Base-by-base conservation (phyloP, 2,329 filamentous ascomycete species). In the Trichothecium roseum region DNA sequence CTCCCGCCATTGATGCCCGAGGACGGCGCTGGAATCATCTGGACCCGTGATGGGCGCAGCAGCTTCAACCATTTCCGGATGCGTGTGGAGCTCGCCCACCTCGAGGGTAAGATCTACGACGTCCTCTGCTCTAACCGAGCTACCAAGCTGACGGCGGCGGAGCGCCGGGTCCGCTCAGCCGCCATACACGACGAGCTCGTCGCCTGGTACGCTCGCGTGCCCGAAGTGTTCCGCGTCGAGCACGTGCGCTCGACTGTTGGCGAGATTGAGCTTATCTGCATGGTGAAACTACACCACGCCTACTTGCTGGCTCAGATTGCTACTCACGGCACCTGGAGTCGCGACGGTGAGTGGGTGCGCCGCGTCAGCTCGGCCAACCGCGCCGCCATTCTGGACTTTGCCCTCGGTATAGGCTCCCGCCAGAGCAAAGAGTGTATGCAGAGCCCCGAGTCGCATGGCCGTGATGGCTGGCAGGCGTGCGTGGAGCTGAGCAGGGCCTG, bases 81-180 rank as follows among this genome's bases (percentile, higher is more conserved):
- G n/a, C 52, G 59, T 2, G 50, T 63, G 3, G 57, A 62, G 31
- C 51, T 66, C 3, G 55, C 57, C 1, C 55, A 62, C 26, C 51
- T 66, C 6, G 41, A 64, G 18, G 62, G 62, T 15, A 57, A 55
- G 32, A 50, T 63, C 0, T 64, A 62, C 31, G 60, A 66, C 22
- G 48, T 53, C 8, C 44, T 66, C 2, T 59, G 60, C 38, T 53
- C 52, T 1, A 54, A 53, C 35, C 42, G 48, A 2, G 43, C 50
- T 2, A 39, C 28, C 31, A 54, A 49, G 14, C 37, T 45, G 6
- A 50, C 47, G n/a, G 47, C 49, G 2, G 42, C 50, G 3, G 51
- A 56, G 29, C 53, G 58, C 1, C 44, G 50, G 17, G 42, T 46
- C 9, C 50, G 53, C 0, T 49, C 59, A 4, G 18, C 33, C 8